Conservation (phyloP, 345 rosid genomes). For the Erucastrum elatum region DNA sequence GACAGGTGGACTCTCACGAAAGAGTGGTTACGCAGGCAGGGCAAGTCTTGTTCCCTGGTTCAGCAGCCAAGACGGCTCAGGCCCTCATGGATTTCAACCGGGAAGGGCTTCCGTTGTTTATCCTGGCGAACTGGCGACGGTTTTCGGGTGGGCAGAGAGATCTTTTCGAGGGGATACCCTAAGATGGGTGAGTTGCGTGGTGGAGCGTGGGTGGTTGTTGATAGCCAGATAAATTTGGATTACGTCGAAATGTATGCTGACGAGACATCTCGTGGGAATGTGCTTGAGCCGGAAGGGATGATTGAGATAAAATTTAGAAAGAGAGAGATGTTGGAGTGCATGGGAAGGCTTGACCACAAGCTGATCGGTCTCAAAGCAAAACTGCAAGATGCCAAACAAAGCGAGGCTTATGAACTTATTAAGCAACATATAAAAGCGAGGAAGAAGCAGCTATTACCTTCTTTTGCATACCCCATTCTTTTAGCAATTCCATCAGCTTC, state of each 20-base stretch:
- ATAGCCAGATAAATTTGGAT: constrained; percentile 87
- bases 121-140: constrained; percentile 98
- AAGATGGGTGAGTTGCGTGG: constrained; percentile 99
- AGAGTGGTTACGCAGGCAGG: constrained; percentile 99
- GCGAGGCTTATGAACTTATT: constrained; percentile 50
- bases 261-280: constrained; percentile 87
- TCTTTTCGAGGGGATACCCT: constrained; percentile 98
- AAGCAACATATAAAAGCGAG: constrained; percentile 73
- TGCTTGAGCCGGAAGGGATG: constrained; percentile 98
- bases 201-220: constrained; percentile 99
- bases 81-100: constrained; percentile 91
- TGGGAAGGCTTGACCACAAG: constrained; percentile 88
- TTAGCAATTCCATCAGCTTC: too few relatives aligned
- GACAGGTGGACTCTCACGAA: constrained; percentile 98
- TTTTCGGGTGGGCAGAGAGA: constrained; percentile 99
- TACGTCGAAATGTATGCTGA: constrained; percentile 99
- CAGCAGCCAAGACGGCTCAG: constrained; percentile 96
- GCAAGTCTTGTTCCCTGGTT: constrained; percentile 99
- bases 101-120: constrained; percentile 95
- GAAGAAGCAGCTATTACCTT: constrained; percentile 92
- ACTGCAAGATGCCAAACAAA: constrained; percentile 68
- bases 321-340: constrained; percentile 90
- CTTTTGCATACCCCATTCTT: too few relatives aligned
- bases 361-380: constrained; percentile 62
- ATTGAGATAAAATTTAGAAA: constrained; percentile 96